Conservation (phyloP, 2,329 filamentous ascomycete species). For the Talaromyces verruculosus region DNA sequence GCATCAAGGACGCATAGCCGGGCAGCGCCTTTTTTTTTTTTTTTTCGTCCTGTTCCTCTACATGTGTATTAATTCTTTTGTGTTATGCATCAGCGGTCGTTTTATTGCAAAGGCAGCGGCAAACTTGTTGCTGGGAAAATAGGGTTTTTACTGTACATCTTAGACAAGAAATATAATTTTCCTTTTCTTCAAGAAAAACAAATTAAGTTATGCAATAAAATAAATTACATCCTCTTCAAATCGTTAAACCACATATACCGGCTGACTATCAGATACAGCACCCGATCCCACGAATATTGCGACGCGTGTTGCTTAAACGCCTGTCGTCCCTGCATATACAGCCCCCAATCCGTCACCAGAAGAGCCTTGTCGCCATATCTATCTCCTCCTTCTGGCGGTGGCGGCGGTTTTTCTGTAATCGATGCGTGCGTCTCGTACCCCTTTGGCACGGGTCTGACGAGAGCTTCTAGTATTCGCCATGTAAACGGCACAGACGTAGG, state of each 20-base stretch:
- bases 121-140: not conserved
- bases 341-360: constrained; percentile 39
- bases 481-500: constrained; percentile 41
- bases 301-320: constrained; percentile 42
- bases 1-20: constrained; percentile 2
- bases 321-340: constrained; percentile 37
- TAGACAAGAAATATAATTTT: not conserved
- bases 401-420: not conserved
- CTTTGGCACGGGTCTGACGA: constrained; percentile 19
- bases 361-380: constrained; percentile 33
- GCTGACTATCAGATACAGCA: constrained; percentile 43
- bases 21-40: not conserved
- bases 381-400: constrained; percentile 9
- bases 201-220: not conserved
- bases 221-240: constrained; percentile 20
- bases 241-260: constrained; percentile 47
- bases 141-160: not conserved
- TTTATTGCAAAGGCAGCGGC: not conserved
- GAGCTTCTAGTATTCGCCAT: constrained; percentile 25
- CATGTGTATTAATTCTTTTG: not conserved
- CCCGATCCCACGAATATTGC: constrained; percentile 46
- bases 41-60: not conserved
- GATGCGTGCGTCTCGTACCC: constrained; percentile 10
- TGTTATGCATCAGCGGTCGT: not conserved
- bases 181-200: not conserved